Percentiles rank a stretch among this genome's conserved stretches.
Conservation (phyloP, 2,329 filamentous ascomycete species). For the Herpotrichia juniperi region DNA sequence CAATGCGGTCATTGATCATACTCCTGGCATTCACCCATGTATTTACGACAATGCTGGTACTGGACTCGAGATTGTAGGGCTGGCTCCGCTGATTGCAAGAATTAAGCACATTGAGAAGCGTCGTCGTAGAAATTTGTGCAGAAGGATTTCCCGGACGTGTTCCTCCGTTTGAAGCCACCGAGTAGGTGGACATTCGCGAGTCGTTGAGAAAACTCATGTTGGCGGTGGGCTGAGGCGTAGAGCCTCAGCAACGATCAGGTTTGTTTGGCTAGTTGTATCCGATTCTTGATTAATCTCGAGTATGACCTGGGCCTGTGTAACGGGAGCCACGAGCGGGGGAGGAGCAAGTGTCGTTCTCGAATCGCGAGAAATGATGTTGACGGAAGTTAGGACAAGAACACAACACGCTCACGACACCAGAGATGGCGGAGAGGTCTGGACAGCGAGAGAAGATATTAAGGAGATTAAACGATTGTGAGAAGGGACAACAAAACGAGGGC, state of each 20-base stretch:
- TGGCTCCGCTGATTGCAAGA: conserved; percentile 82
- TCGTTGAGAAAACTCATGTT: conserved; percentile 59
- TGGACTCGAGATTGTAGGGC: conserved; percentile 86
- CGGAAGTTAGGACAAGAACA: neutral
- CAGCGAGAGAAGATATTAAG: conserved; percentile 20
- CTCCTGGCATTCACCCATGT: conserved; percentile 88
- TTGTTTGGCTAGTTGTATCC: conserved; percentile 7
- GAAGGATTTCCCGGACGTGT: conserved; percentile 66
- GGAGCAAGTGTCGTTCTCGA: conserved; percentile 3
- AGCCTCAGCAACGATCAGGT: conserved; percentile 23
- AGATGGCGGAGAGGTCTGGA: neutral
- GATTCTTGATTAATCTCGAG: conserved; percentile 13
- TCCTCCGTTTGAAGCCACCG: conserved; percentile 64
- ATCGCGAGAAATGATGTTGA: neutral
- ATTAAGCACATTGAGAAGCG: conserved; percentile 89
- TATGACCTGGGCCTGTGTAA: neutral
- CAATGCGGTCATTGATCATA: conserved; percentile 70
- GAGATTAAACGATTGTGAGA: conserved; percentile 30
- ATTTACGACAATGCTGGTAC: conserved; percentile 91
- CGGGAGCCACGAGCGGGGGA: neutral
- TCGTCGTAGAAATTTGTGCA: conserved; percentile 87
- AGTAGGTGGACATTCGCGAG: conserved; percentile 67
- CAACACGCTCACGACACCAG: neutral
- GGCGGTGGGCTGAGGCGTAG: conserved; percentile 29
- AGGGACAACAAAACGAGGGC: conserved; percentile 29